Percentiles rank a stretch among this genome's conserved stretches.
Conservation (phyloP, 495 filamentous ascomycete genomes). For the Lophiostoma macrostomum region DNA sequence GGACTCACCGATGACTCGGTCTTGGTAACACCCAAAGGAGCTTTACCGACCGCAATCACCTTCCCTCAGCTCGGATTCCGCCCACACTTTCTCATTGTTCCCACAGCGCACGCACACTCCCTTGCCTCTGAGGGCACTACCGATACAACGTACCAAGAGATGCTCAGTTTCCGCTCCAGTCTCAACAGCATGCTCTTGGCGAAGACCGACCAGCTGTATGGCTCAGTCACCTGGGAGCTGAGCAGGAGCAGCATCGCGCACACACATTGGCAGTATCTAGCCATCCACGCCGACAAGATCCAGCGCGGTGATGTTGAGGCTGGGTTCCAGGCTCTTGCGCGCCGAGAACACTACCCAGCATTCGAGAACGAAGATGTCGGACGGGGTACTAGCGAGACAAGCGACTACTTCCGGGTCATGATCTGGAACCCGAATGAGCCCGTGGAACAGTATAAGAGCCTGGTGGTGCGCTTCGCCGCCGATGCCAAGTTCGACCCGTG, state of each 20-base stretch:
- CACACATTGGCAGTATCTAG: slow-evolving; percentile 91
- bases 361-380: slow-evolving; percentile 41
- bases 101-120: slow-evolving; percentile 72
- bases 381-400: slow-evolving; percentile 48
- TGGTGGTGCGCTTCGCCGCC: slow-evolving; percentile 52
- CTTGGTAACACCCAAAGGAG: slow-evolving; percentile 87
- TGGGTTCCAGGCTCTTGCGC: slow-evolving; percentile 78
- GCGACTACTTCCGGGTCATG: slow-evolving; percentile 84
- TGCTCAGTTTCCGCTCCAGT: slow-evolving; percentile 69
- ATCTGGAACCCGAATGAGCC: slow-evolving; percentile 59
- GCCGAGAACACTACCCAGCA: slow-evolving; percentile 66
- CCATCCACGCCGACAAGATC: slow-evolving; percentile 64
- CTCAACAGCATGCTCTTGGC: slow-evolving; percentile 65
- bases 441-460: slow-evolving; percentile 43
- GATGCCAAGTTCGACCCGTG: slow-evolving; percentile 60
- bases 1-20: slow-evolving; percentile 82
- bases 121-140: slow-evolving; percentile 55
- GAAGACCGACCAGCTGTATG: slow-evolving; percentile 54
- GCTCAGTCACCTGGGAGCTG: slow-evolving; percentile 88
- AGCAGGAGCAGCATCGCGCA: slow-evolving; percentile 75
- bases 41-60: slow-evolving; percentile 65
- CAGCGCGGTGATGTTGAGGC: slow-evolving; percentile 69
- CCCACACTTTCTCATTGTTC: slow-evolving; percentile 86
- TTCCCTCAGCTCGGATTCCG: slow-evolving; percentile 73
- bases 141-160: slow-evolving; percentile 65